phyloP scores from a whole-genome alignment of 192 early-diverging fungal genomes.

The Funneliformis mosseae region DNA sequence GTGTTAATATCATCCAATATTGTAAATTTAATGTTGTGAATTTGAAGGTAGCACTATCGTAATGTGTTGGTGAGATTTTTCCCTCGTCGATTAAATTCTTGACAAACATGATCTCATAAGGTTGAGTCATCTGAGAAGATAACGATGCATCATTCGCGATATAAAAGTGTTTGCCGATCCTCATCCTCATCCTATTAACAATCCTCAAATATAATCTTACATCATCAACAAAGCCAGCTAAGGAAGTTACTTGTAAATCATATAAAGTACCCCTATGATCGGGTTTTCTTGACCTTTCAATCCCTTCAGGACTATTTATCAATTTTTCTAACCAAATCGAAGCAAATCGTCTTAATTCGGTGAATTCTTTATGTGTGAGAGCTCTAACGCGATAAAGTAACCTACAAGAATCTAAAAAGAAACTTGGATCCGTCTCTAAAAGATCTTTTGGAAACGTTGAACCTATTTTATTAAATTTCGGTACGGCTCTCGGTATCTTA shows the following conservation, averaged over 20 bases:
- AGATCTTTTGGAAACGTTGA: conserved; percentile 42
- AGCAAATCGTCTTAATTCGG: conserved; percentile 52
- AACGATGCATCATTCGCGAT: conserved; percentile 42
- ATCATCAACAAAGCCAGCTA: conserved; percentile 61
- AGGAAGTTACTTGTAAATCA: conserved; percentile 55
- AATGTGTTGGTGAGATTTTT: neutral
- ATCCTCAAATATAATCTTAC: conserved; percentile 56
- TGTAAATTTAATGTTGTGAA: conserved; percentile 59
- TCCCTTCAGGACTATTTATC: conserved; percentile 56
- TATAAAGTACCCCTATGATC: conserved; percentile 61
- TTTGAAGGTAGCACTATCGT: neutral
- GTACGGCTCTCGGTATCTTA: conserved; percentile 51
- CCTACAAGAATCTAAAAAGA: conserved; percentile 56
- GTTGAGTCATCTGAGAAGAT: conserved; percentile 40
- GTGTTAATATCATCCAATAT: conserved; percentile 57
- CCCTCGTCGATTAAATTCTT: conserved; percentile 5
- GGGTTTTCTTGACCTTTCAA: conserved; percentile 52
- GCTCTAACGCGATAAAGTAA: conserved; percentile 52
- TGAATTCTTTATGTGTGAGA: conserved; percentile 61
- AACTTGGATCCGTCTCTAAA: conserved; percentile 50
- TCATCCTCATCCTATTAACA: conserved; percentile 60
- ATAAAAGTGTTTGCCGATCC: conserved; percentile 63
- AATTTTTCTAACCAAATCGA: conserved; percentile 57
- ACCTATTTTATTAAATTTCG: conserved; percentile 37
- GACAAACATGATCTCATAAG: conserved; percentile 28